phyloP scores from a whole-genome alignment of 495 filamentous ascomycete genomes.

The Cercophora scortea region DNA sequence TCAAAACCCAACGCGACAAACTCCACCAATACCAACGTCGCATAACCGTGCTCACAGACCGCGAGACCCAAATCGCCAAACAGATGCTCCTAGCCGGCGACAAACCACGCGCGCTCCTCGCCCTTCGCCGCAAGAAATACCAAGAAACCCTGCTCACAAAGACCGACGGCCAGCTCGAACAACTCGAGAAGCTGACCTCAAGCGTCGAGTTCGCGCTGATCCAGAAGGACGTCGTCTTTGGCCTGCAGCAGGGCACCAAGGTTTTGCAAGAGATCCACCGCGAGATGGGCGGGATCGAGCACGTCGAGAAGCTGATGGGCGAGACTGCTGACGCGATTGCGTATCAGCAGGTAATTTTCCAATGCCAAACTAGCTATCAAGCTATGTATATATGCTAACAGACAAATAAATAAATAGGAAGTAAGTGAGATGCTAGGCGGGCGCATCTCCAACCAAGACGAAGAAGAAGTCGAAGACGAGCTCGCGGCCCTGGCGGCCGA shows the following conservation, averaged over 20 bases:
- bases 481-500: conserved; percentile 71
- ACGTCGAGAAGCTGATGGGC: conserved; percentile 88
- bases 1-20: conserved; percentile 95
- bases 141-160: conserved; percentile 84
- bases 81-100: conserved; percentile 69
- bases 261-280: conserved; percentile 85
- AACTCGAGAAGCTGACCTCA: conserved; percentile 74
- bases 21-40: conserved; percentile 89
- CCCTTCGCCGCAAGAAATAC: conserved; percentile 92
- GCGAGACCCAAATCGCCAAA: conserved; percentile 76
- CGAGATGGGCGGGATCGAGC: conserved; percentile 93
- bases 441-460: conserved; percentile 81
- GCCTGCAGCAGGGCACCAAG: conserved; percentile 82
- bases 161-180: conserved; percentile 83
- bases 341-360: conserved; percentile 65
- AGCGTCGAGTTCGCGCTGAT: conserved; percentile 91
- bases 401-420: conserved; percentile 46
- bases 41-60: conserved; percentile 72
- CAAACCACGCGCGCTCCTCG: conserved; percentile 73
- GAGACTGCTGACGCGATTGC: conserved; percentile 81
- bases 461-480: conserved; percentile 97
- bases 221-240: conserved; percentile 90
- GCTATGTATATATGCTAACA: neutral
- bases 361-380: neutral
- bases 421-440: conserved; percentile 85